Evolutionary conservation across 108 stramenopile genomes (phyloP).

Genomic region (Cyclotella choctawhatcheeana): DNA sequence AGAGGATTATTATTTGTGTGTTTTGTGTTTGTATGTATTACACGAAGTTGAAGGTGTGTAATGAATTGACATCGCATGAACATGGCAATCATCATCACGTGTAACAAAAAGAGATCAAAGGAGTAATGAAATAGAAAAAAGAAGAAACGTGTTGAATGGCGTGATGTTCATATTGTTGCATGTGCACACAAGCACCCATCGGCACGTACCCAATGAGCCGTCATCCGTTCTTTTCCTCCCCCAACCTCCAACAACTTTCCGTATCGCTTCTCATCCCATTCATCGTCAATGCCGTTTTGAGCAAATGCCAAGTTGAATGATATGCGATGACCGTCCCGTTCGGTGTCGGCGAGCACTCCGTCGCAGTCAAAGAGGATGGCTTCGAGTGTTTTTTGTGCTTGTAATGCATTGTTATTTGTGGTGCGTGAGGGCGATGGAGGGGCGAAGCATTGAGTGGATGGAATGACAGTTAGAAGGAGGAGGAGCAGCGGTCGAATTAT

Average conservation of each 20-base stretch:
- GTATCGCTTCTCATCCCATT: slow-evolving; percentile 89
- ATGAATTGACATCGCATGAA: too few species aligned
- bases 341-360: slow-evolving; percentile 95
- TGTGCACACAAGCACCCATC: neutral
- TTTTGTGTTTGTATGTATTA: too few species aligned
- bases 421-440: neutral
- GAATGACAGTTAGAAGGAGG: slow-evolving; percentile 1
- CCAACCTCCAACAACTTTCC: slow-evolving; percentile 86
- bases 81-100: too few species aligned
- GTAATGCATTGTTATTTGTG: neutral
- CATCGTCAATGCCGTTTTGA: slow-evolving; percentile 71
- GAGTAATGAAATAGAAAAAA: too few species aligned
- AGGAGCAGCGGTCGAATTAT: too few species aligned
- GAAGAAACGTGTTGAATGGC: too few species aligned
- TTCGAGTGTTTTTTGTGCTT: slow-evolving; percentile 40
- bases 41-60: too few species aligned
- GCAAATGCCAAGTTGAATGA: slow-evolving; percentile 91
- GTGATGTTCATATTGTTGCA: neutral
- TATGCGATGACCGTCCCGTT: slow-evolving; percentile 86
- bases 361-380: slow-evolving; percentile 93
- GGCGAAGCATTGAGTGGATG: slow-evolving; percentile 5
- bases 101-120: too few species aligned
- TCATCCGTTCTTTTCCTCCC: slow-evolving; percentile 94
- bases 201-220: slow-evolving; percentile 77
- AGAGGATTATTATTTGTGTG: slow-evolving; percentile 5